phyloP scores from a whole-genome alignment of 1,139 yeast genomes.

The Suhomyces panamericanus region DNA sequence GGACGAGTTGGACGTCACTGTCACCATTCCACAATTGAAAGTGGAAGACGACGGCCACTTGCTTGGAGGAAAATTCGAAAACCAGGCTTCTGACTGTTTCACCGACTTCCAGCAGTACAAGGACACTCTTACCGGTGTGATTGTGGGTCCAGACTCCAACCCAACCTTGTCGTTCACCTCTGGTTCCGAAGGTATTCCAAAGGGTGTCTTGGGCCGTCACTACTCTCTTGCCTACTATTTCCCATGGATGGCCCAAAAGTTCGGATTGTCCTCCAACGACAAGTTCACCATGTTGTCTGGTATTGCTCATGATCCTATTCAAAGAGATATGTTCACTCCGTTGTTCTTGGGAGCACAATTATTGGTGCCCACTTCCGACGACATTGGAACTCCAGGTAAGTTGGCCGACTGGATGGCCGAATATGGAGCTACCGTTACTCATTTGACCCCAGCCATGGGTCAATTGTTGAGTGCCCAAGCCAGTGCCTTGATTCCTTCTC shows the following conservation, averaged over 20 bases:
- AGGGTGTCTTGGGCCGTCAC: conserved; percentile 98
- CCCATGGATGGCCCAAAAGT: conserved; percentile 96
- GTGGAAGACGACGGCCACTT: conserved; percentile 76
- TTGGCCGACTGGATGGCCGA: conserved; percentile 96
- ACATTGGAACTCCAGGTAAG: conserved; percentile 97
- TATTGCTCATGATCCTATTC: conserved; percentile 98
- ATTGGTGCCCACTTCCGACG: conserved; percentile 92
- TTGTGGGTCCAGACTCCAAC: conserved; percentile 95
- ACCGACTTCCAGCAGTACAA: conserved; percentile 45
- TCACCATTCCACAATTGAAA: conserved; percentile 75
- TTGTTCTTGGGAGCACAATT: conserved; percentile 91
- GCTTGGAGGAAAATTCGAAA: conserved; percentile 51
- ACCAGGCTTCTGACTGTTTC: conserved; percentile 48
- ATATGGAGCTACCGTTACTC: conserved; percentile 92
- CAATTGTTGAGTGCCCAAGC: conserved; percentile 96
- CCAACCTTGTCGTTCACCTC: conserved; percentile 98
- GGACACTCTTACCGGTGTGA: conserved; percentile 73
- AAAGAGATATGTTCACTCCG: conserved; percentile 98
- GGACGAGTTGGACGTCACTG: conserved; percentile 67
- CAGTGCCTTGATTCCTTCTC: conserved; percentile 76
- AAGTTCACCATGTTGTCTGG: conserved; percentile 97
- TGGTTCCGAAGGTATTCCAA: conserved; percentile 97
- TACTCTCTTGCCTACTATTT: conserved; percentile 94
- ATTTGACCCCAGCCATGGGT: conserved; percentile 99
- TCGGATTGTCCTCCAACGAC: conserved; percentile 75